phyloP scores from a whole-genome alignment of 768 basidiomycete genomes.

The Naganishia antarctica region DNA sequence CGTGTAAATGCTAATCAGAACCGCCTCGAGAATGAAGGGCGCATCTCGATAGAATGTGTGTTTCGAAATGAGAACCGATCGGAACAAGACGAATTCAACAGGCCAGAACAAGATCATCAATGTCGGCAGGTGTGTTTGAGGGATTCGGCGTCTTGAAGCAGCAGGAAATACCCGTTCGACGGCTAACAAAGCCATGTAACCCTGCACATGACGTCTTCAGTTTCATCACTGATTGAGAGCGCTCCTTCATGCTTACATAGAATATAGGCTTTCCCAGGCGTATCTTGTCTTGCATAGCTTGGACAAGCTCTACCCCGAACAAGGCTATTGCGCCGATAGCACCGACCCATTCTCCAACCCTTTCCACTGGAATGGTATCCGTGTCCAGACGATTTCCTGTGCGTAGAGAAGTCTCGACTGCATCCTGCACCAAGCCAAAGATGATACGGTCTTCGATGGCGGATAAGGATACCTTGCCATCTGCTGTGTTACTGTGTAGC shows the following conservation, averaged over 20 bases:
- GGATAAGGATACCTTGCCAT: conserved; percentile 17
- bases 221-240: background rate
- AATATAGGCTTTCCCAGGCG: conserved; percentile 4
- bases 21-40: conserved; percentile 28
- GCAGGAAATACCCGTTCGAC: conserved; percentile 7
- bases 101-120: conserved; percentile 20
- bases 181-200: conserved; percentile 23
- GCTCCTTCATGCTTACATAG: background rate
- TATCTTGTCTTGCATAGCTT: background rate
- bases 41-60: conserved; percentile 19
- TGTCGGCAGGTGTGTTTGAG: conserved; percentile 14
- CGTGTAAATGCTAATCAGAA: conserved; percentile 30
- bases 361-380: conserved; percentile 20
- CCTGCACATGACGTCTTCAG: conserved; percentile 2
- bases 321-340: conserved; percentile 15
- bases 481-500: background rate
- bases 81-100: conserved; percentile 26
- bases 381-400: conserved; percentile 9
- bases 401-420: conserved; percentile 4
- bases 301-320: conserved; percentile 1
- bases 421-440: conserved; percentile 11
- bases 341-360: conserved; percentile 19
- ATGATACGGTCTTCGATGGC: conserved; percentile 24
- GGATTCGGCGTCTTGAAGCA: conserved; percentile 3
- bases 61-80: conserved; percentile 37